Percentiles rank a stretch among this genome's conserved stretches.
These are phyloP conservation scores for Sclerotinia trifoliorum DNA, from an alignment of 2,329 filamentous ascomycete genomes.

Conservation along the genomic window DNA sequence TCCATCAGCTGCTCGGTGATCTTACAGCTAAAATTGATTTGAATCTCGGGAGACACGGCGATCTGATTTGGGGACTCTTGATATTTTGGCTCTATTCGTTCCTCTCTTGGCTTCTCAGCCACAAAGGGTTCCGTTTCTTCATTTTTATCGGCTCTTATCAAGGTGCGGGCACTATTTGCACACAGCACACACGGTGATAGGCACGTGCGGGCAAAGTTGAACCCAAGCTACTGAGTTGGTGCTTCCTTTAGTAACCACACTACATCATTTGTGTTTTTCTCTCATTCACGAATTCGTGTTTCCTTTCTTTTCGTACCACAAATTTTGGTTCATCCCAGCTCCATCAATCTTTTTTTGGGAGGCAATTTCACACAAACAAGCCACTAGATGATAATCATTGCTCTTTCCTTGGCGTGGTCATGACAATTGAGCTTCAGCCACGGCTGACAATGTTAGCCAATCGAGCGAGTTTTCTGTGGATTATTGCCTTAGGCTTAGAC, in stretches of 20 bases:
- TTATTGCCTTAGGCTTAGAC: slow-evolving; percentile 12
- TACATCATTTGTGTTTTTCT: slow-evolving; percentile 7
- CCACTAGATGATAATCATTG: not conserved
- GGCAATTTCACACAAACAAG: not conserved
- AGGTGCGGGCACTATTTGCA: too few relatives aligned
- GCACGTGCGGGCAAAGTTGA: not conserved
- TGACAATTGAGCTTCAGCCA: slow-evolving; percentile 15
- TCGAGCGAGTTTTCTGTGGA: slow-evolving; percentile 4
- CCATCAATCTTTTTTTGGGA: not conserved
- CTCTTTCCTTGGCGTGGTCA: slow-evolving; percentile 3
- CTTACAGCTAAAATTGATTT: slow-evolving; percentile 1
- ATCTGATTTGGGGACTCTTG: not conserved
- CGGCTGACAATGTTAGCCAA: slow-evolving; percentile 18
- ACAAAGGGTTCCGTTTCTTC: not conserved
- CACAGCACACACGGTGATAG: too few relatives aligned
- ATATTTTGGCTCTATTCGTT: not conserved
- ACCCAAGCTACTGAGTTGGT: not conserved
- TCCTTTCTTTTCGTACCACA: too few relatives aligned
- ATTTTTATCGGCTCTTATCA: not conserved
- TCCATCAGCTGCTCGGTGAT: slow-evolving; percentile 1
- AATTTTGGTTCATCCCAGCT: not conserved
- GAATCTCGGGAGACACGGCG: not conserved
- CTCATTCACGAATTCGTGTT: not conserved
- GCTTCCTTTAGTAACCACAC: not conserved
- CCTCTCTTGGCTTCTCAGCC: slow-evolving; percentile 7